phyloP scores from a whole-genome alignment of 83 land plant genomes.

The Picea abies region DNA sequence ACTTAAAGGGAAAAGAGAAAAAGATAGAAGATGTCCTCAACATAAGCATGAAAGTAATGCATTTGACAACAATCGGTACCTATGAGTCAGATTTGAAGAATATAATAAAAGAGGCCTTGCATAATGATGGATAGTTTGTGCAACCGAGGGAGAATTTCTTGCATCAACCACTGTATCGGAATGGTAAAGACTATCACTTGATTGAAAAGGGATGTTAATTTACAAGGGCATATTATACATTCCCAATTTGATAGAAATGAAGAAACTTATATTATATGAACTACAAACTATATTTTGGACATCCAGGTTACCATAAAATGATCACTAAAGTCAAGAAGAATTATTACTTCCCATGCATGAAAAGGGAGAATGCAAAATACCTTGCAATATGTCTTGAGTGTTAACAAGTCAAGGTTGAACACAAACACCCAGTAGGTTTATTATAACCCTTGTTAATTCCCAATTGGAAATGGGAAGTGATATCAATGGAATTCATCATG shows the following conservation, averaged over 20 bases:
- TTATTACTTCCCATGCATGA: conserved; percentile 1
- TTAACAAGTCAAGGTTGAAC: conserved; percentile 1
- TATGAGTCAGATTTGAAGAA: no score
- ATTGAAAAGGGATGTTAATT: background rate
- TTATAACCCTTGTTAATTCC: background rate
- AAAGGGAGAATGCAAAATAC: conserved; percentile 10
- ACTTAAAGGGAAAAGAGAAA: no score
- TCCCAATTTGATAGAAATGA: background rate
- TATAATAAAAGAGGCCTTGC: no score
- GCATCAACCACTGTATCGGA: no score
- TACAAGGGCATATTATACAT: background rate
- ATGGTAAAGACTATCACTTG: no score
- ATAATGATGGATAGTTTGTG: no score
- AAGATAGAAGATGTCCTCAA: no score
- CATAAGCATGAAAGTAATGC: no score
- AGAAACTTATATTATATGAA: background rate
- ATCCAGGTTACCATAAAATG: background rate
- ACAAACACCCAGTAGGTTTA: background rate
- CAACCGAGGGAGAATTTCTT: no score
- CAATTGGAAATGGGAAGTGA: conserved; percentile 6
- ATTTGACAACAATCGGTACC: no score
- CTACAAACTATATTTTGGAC: background rate
- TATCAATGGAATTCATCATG: conserved; percentile 5
- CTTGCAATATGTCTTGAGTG: background rate
- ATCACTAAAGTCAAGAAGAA: background rate